Evolutionary conservation across 176 grass and related monocot species (phyloP).

Genomic region (Elymus sibiricus): DNA sequence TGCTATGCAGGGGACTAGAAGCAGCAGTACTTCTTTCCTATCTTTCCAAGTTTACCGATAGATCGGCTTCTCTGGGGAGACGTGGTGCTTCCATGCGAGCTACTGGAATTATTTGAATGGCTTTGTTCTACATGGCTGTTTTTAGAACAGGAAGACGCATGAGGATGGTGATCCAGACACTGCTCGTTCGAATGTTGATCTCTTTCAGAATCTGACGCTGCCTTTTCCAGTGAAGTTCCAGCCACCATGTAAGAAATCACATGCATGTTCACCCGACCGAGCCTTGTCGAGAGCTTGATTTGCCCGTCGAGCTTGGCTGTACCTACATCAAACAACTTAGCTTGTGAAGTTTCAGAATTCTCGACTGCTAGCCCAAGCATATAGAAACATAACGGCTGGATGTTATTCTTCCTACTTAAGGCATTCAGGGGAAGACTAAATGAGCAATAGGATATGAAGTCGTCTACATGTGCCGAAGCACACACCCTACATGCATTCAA

Average conservation of each 20-base stretch:
- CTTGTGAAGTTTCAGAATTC: too few species aligned
- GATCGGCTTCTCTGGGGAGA: constrained; percentile 5
- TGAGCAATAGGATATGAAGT: too few species aligned
- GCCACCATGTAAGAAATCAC: neutral
- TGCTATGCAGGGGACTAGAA: constrained; percentile 20
- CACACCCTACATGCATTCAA: too few species aligned
- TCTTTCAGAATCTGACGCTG: neutral
- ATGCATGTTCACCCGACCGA: neutral
- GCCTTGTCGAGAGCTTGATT: too few species aligned
- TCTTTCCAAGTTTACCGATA: constrained; percentile 33
- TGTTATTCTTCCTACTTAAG: too few species aligned
- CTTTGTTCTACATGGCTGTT: constrained; percentile 22
- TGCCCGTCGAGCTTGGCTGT: too few species aligned
- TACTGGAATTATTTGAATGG: constrained; percentile 15
- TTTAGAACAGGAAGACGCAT: constrained; percentile 17
- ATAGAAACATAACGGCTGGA: too few species aligned
- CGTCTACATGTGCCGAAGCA: too few species aligned
- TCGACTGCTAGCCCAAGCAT: too few species aligned
- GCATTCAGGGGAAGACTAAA: too few species aligned
- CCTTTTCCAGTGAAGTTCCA: constrained; percentile 9
- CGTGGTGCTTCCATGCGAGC: constrained; percentile 14
- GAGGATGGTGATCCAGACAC: neutral
- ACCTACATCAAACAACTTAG: too few species aligned
- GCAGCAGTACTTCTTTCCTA: constrained; percentile 54
- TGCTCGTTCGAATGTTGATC: neutral